Evolutionary conservation across 345 rosid genomes (phyloP), one percentile per base, ranked within the genome.

Genomic region (Camelina laxa): DNA sequence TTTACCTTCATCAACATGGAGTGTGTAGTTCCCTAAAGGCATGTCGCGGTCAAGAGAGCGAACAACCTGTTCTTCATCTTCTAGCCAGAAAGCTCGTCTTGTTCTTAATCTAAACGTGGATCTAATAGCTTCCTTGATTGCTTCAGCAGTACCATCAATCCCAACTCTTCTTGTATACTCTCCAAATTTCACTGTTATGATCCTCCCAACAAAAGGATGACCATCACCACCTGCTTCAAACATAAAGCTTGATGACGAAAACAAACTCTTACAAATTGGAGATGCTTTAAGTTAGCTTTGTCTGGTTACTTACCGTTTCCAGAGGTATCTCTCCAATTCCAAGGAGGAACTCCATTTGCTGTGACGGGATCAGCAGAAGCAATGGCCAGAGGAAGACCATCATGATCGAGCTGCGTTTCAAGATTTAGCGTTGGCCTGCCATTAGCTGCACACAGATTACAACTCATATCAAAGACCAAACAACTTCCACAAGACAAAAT

Each of bases 321-420:
- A 48, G 98, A 80, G 35, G 92, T 68, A 5, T 92, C 98, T 76
- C 96, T 87, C 98, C 99, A 95, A 70, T 83, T 89, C 99, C 98
- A 92, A 39, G 98, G 91, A 83, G 96, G 89, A 75, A 95, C 92
- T 72, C 86, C 97, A 61, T 81, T 77, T 6, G 90, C 82, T 35
- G 86, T 83, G 19, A 87, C 88, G 14, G 96, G 87, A 72, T 92
- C 98, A 69, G 88, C 85, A 50, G 96, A 63, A 4, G 88, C 75
- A 54, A 95, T 85, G 55, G 98, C 91, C 41, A 95, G 93, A 73
- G 99, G 90, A 82, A 83, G 97, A 42, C 96, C 99, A 64, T 95
- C 99, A 54, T 95, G 98, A 85, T 90, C 98, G 17, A 95, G 82
- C 41, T 87, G 86, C 78, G 92, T 89, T 82, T 95, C 98, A 63